phyloP scores from a whole-genome alignment of 2,329 filamentous ascomycete genomes.

The Ceratocystis huliohia region DNA sequence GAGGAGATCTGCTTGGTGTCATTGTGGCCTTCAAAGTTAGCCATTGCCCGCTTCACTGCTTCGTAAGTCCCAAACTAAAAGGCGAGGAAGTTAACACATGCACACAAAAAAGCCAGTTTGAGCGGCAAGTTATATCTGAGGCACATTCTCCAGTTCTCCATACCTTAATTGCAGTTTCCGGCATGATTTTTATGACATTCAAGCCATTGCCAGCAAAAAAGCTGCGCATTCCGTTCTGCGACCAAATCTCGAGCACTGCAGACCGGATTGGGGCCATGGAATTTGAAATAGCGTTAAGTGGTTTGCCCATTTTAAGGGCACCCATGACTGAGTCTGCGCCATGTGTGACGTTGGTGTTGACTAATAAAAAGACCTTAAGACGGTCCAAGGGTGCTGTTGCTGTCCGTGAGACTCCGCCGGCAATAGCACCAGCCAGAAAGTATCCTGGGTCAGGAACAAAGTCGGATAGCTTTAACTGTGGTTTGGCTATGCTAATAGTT shows the following conservation, averaged over 20 bases:
- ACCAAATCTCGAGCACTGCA: constrained; percentile 26
- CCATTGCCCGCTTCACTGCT: constrained; percentile 78
- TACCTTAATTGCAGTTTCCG: constrained; percentile 85
- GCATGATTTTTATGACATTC: constrained; percentile 97
- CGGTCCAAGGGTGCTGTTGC: constrained; percentile 92
- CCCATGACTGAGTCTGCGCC: constrained; percentile 43
- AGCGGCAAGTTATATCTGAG: too few relatives aligned
- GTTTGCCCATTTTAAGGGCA: constrained; percentile 57
- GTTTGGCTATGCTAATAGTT: constrained; percentile 13
- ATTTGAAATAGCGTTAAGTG: constrained; percentile 50
- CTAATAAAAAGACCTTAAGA: constrained; percentile 92
- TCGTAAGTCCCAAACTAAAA: constrained; percentile 79
- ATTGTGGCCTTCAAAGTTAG: constrained; percentile 74
- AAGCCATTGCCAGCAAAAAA: constrained; percentile 68
- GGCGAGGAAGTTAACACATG: background rate
- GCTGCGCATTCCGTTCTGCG: constrained; percentile 14
- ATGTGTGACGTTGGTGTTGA: constrained; percentile 51
- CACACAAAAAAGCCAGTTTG: background rate
- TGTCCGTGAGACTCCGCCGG: constrained; percentile 88
- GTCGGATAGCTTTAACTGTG: constrained; percentile 42
- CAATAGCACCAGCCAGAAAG: constrained; percentile 88
- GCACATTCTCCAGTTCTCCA: background rate
- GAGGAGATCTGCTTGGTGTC: constrained; percentile 69
- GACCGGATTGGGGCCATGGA: constrained; percentile 68
- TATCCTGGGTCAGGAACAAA: constrained; percentile 86